Evolutionary conservation across 805 yeast species (phyloP), one percentile per base, ranked within the genome.

Genomic region (Metschnikowia continentalis): DNA sequence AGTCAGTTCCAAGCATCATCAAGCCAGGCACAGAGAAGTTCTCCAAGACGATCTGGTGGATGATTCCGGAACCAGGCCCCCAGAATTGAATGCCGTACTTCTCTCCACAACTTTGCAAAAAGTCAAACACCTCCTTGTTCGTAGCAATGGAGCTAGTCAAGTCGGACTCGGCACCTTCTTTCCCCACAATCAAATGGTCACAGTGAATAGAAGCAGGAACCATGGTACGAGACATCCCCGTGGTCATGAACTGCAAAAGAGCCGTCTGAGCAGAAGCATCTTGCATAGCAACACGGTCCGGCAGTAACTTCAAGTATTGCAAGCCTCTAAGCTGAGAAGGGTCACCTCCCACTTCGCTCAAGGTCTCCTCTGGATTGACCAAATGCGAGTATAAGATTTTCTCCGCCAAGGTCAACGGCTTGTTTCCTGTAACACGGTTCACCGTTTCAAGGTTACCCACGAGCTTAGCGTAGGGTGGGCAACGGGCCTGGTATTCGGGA

Each of bases 221-320:
- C 6, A 88, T 87, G 17, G 96, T 92, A 35, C 81, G 70, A 46
- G 86, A 76, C 81, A 92, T 82, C 35, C 96, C 96, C 58, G 97
- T 92, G 48, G 97, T 90, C 96, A 94, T 94, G 76, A 94, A 94
- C 74, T 94, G 99, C 61, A 94, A 77, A 60, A 94, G 77, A n/a
- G 99, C 99, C 89, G 92, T 94, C 74, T 94, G 99, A 17, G 99
- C 99, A 32, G 97, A 88, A n/a, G 99, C 99, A 78, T 94, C 99
- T 77, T 94, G 99, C 96, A 95, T 92, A 26, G 99, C 99, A 44
- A 94, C 98, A 69, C 99, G 83, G 68, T 94, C 99, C 22, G 99
- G 99, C 68, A 88, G 83, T 62, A 94, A 80, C 76, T 94, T 94
- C 69, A 94, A 80, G 73, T 94, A 94, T 48, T 91, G 83, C 46